These are phyloP conservation scores for Aspergillus olivimuriae DNA, from an alignment of 495 filamentous ascomycete genomes.

Conservation along the genomic window DNA sequence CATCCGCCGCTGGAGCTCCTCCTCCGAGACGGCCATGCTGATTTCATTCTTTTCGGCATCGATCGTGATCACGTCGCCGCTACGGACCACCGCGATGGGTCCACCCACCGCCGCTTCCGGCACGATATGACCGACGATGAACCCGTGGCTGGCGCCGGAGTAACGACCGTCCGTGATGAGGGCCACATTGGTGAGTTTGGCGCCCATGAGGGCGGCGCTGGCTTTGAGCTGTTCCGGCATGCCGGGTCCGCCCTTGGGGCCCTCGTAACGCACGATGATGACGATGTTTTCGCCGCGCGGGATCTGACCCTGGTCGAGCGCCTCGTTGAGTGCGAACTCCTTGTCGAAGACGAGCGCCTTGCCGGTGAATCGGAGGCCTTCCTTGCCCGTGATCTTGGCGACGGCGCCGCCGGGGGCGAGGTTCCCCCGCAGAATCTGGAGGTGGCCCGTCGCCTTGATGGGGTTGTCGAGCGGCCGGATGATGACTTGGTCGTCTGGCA, in stretches of 20 bases:
- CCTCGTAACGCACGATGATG: conserved; percentile 89
- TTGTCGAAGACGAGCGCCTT: conserved; percentile 88
- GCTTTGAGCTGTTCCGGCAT: conserved; percentile 98
- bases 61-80: conserved; percentile 85
- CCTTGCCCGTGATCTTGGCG: conserved; percentile 97
- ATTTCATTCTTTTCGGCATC: conserved; percentile 75
- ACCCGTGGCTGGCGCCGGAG: conserved; percentile 84
- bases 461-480: conserved; percentile 77
- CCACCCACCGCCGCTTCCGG: conserved; percentile 84
- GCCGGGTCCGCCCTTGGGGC: conserved; percentile 89
- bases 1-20: conserved; percentile 63
- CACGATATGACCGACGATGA: conserved; percentile 92
- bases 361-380: conserved; percentile 77
- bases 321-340: conserved; percentile 70
- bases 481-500: conserved; percentile 76
- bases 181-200: conserved; percentile 79
- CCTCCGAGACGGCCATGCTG: conserved; percentile 65
- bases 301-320: conserved; percentile 64
- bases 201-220: conserved; percentile 87
- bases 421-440: conserved; percentile 86
- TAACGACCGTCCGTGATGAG: conserved; percentile 93
- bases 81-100: conserved; percentile 70
- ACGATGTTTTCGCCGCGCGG: conserved; percentile 81
- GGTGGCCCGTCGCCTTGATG: conserved; percentile 82
- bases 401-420: conserved; percentile 88